A percentile compares a stretch with the other conserved stretches of the same genome.
Conservation (phyloP, 805 yeast species). For the Brettanomyces bruxellensis region DNA sequence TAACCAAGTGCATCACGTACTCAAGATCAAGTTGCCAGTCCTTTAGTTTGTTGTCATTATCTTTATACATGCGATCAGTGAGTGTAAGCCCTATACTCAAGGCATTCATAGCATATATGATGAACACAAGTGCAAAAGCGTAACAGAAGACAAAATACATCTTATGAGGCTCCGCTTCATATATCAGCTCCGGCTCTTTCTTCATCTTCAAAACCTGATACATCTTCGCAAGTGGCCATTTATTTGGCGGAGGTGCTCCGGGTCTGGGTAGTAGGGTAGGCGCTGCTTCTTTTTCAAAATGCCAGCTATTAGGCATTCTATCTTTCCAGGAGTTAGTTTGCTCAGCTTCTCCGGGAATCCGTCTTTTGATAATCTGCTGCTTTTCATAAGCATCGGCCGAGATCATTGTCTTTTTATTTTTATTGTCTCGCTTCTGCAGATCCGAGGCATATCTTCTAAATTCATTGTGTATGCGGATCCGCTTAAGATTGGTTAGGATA, state of each 20-base stretch:
- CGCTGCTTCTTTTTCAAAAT: slow-evolving; percentile 51
- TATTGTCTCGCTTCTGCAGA: slow-evolving; percentile 1
- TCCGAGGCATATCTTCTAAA: neutral
- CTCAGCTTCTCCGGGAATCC: slow-evolving; percentile 49
- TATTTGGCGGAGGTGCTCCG: slow-evolving; percentile 67
- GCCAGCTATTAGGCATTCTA: slow-evolving; percentile 53
- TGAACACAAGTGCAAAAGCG: slow-evolving; percentile 58
- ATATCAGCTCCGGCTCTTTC: slow-evolving; percentile 60
- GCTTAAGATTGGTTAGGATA: too few species aligned
- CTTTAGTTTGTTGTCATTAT: slow-evolving; percentile 23
- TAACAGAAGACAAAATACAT: slow-evolving; percentile 63
- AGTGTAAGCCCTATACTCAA: slow-evolving; percentile 23
- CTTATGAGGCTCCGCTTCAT: slow-evolving; percentile 78
- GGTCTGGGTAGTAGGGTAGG: slow-evolving; percentile 69
- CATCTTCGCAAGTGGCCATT: slow-evolving; percentile 52
- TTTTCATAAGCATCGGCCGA: slow-evolving; percentile 18
- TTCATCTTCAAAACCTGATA: slow-evolving; percentile 42
- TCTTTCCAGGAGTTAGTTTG: slow-evolving; percentile 41
- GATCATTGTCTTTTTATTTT: slow-evolving; percentile 1
- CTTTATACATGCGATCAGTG: slow-evolving; percentile 18
- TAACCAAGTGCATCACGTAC: slow-evolving; percentile 16
- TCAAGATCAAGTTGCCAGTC: slow-evolving; percentile 17
- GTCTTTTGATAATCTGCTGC: slow-evolving; percentile 26
- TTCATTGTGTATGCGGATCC: too few species aligned
- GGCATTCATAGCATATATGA: slow-evolving; percentile 54